Evolutionary conservation across 2,329 filamentous ascomycete genomes (phyloP).

Genomic region (Raffaelea ambrosiae): DNA sequence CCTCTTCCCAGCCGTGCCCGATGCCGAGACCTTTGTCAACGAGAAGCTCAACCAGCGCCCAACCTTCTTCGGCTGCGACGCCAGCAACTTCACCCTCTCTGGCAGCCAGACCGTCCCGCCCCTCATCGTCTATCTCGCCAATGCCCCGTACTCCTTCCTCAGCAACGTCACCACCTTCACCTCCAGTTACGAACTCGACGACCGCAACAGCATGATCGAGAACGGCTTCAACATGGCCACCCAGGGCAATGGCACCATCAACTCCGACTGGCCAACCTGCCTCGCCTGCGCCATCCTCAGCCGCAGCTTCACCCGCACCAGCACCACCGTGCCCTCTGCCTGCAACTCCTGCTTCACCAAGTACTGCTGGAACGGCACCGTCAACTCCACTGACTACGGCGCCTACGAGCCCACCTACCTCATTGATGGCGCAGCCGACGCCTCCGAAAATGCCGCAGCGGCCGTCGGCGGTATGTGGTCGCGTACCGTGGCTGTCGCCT

Average conservation of each 20-base stretch:
- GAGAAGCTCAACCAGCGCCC: slow-evolving; percentile 50
- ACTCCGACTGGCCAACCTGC: slow-evolving; percentile 70
- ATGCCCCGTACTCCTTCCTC: slow-evolving; percentile 66
- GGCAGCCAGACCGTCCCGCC: slow-evolving; percentile 16
- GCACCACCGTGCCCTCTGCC: slow-evolving; percentile 56
- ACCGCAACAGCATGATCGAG: slow-evolving; percentile 72
- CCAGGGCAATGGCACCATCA: slow-evolving; percentile 68
- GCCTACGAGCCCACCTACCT: slow-evolving; percentile 23
- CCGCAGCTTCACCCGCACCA: slow-evolving; percentile 65
- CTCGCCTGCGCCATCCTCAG: slow-evolving; percentile 81
- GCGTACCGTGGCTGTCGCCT: not conserved
- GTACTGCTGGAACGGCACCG: slow-evolving; percentile 93
- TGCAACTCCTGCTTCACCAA: slow-evolving; percentile 68
- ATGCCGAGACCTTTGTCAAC: slow-evolving; percentile 46
- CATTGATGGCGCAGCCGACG: slow-evolving; percentile 15
- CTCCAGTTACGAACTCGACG: slow-evolving; percentile 49
- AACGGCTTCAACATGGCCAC: slow-evolving; percentile 85
- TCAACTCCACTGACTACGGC: slow-evolving; percentile 15
- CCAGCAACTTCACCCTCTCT: slow-evolving; percentile 21
- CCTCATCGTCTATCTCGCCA: slow-evolving; percentile 62
- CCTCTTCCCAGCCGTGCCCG: slow-evolving; percentile 51
- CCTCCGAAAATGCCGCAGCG: not conserved
- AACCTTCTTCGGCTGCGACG: slow-evolving; percentile 55
- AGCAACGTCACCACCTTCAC: slow-evolving; percentile 78
- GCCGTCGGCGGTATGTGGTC: not conserved